Evolutionary conservation across 192 early-diverging fungal genomes (phyloP), one percentile per base, ranked within the genome.

Genomic region (Backusella parvicylindrica): DNA sequence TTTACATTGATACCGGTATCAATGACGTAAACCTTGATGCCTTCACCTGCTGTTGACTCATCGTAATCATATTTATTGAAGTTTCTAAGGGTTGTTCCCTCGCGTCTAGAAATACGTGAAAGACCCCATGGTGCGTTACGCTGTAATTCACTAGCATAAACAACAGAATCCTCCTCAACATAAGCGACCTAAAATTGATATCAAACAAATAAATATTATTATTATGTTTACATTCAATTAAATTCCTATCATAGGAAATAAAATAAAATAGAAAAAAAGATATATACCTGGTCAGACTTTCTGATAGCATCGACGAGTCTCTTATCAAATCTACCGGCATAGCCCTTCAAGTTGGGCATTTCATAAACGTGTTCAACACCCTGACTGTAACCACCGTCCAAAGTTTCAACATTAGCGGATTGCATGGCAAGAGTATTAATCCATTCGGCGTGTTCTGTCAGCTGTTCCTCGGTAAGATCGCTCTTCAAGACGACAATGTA

Each of bases 21-120:
- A 56, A 99, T 92, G 30, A 99, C 94, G 84, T 95, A 98, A 32
- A 92, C 95, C n/a, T 91, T 93, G 73, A 98, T 91, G 72, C 91
- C 93, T 7, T 91, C 84, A 53, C 96, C 96, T 21, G 73, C 73
- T 73, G 84, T 93, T 18, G 86, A 75, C 7, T 86, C 80, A 73
- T 92, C 83, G 82, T 96, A 94, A 3, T 76, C 69, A 72, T 96
- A 98, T 81, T 90, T 89, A 77, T 89, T 87, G 72, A 85, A 91
- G 70, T 83, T 85, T 73, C 85, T 79, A 72, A 87, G 80, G 64
- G 85, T 79, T 72, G 91, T 84, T n/a, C 74, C 75, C 70, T 90
- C 75, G 75, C 91, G 92, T 78, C 94, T 92, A 28, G 94, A 93
- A 70, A 95, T 89, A 78, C 95, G 93, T 49, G 92, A 86, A 9